phyloP scores from a whole-genome alignment of 176 grass and related monocot genomes.

The Oryza coarctata region DNA sequence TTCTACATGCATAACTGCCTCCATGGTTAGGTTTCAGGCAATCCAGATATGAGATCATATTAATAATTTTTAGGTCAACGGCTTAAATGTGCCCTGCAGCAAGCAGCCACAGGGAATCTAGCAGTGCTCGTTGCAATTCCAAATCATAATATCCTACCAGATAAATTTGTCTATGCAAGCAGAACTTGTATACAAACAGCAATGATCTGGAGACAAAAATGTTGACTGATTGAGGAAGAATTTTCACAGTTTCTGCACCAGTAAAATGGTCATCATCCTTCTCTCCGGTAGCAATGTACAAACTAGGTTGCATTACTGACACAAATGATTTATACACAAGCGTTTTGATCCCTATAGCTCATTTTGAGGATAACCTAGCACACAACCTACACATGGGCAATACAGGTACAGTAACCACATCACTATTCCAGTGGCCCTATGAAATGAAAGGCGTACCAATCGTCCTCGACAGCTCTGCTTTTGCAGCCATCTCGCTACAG shows the following conservation, averaged over 20 bases:
- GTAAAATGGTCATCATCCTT: not conserved
- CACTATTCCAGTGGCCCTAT: slow-evolving; percentile 32
- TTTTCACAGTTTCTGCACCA: slow-evolving; percentile 30
- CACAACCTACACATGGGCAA: slow-evolving; percentile 30
- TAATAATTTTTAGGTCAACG: slow-evolving; percentile 37
- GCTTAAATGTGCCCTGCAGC: slow-evolving; percentile 41
- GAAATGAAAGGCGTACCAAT: slow-evolving; percentile 53
- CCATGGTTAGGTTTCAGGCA: not conserved
- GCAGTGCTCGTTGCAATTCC: slow-evolving; percentile 7
- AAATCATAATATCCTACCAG: slow-evolving; percentile 1
- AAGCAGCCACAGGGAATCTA: slow-evolving; percentile 29
- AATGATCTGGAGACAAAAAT: slow-evolving; percentile 16
- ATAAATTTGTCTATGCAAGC: not conserved
- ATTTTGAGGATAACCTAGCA: slow-evolving; percentile 13
- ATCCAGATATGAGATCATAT: slow-evolving; percentile 20
- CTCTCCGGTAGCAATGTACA: slow-evolving; percentile 35
- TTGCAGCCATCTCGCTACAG: slow-evolving; percentile 1
- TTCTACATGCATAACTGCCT: slow-evolving; percentile 23
- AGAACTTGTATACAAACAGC: not conserved
- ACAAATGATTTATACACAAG: slow-evolving; percentile 50
- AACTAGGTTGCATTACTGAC: slow-evolving; percentile 32
- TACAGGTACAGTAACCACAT: not conserved
- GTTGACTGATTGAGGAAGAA: not conserved
- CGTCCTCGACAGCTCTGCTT: slow-evolving; percentile 12
- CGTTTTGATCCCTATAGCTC: slow-evolving; percentile 16